Evolutionary conservation across 352 stramenopile species (phyloP).

Genomic region (Globisporangium yorkense): DNA sequence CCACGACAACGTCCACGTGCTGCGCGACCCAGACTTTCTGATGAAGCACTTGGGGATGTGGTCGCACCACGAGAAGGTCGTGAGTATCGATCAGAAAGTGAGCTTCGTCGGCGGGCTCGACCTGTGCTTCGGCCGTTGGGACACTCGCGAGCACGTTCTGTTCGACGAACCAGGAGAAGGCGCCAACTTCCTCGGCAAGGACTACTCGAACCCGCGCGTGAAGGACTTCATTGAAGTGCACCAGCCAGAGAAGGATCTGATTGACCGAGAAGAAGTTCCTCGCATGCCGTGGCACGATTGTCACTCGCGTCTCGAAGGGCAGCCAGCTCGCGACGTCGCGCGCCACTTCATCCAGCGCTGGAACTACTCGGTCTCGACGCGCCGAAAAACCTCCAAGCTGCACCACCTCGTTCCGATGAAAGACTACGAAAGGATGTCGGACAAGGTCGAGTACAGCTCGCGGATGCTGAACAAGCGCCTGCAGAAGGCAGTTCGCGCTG

Average conservation of each 20-base stretch:
- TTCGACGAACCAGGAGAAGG: conserved; percentile 51
- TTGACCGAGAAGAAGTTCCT: conserved; percentile 60
- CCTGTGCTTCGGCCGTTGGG: conserved; percentile 86
- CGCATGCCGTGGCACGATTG: conserved; percentile 87
- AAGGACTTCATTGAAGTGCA: conserved; percentile 84
- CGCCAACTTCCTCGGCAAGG: conserved; percentile 73
- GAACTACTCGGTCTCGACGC: conserved; percentile 84
- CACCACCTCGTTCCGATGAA: conserved; percentile 77
- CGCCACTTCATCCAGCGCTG: conserved; percentile 86
- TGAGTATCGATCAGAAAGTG: conserved; percentile 85
- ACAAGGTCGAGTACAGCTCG: conserved; percentile 33
- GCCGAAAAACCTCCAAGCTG: conserved; percentile 69
- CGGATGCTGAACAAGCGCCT: conserved; percentile 42
- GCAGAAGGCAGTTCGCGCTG: conserved; percentile 60
- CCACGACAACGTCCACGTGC: conserved; percentile 79
- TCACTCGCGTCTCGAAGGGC: conserved; percentile 73
- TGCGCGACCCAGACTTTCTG: conserved; percentile 86
- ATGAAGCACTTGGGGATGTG: conserved; percentile 86
- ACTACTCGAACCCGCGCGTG: conserved; percentile 81
- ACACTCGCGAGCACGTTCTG: conserved; percentile 57
- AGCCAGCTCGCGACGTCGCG: conserved; percentile 74
- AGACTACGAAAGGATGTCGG: conserved; percentile 30
- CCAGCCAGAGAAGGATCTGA: conserved; percentile 64
- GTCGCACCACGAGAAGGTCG: conserved; percentile 92
- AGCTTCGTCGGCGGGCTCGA: conserved; percentile 89